Evolutionary conservation across 148 eudicot genomes (phyloP).

Genomic region (Cornus suecica): DNA sequence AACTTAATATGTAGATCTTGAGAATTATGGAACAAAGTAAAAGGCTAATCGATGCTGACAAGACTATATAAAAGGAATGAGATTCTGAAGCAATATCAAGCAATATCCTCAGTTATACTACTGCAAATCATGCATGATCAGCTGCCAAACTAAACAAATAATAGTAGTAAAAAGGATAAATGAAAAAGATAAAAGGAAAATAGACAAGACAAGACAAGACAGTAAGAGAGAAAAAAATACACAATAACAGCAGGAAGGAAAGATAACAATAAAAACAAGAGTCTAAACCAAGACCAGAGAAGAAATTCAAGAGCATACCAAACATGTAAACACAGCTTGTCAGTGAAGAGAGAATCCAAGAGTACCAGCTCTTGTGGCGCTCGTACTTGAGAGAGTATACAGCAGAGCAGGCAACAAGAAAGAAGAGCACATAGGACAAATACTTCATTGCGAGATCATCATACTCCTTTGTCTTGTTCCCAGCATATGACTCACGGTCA

Average conservation of each 20-base stretch:
- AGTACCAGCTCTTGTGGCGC: conserved; percentile 97
- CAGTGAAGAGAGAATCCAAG: conserved; percentile 93
- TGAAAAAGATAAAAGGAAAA: not conserved
- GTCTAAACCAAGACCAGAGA: not conserved
- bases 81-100: not conserved
- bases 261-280: not conserved
- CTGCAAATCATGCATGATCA: too few relatives aligned
- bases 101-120: not conserved
- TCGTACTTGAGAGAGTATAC: conserved; percentile 88
- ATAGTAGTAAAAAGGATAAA: conserved; percentile 34
- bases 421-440: conserved; percentile 74
- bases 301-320: conserved; percentile 46
- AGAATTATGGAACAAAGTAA: not conserved
- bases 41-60: not conserved
- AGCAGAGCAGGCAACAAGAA: conserved; percentile 79
- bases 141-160: conserved; percentile 22
- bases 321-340: conserved; percentile 99
- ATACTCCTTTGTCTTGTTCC: conserved; percentile 94
- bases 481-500: conserved; percentile 88
- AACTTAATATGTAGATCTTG: not conserved
- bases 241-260: not conserved
- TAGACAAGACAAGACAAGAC: not conserved
- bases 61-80: not conserved
- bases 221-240: not conserved
- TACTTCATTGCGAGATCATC: conserved; percentile 99